Base-by-base conservation (phyloP, 164 flowering plant genomes). In the Magnolia changhungtana region DNA sequence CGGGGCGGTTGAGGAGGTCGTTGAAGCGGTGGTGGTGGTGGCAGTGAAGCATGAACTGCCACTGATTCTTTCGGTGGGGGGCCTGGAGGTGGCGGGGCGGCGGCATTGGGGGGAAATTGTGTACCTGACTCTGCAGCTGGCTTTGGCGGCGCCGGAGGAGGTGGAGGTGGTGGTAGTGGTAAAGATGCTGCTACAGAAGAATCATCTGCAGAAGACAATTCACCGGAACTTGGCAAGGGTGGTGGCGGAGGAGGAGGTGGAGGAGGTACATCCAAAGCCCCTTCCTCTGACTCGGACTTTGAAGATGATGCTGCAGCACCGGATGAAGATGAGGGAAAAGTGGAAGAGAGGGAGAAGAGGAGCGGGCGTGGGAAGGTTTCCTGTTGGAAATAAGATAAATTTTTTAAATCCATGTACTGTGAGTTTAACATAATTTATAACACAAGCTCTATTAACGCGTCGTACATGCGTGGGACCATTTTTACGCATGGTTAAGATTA, bases 171-270 rank as follows among this genome's bases (percentile, higher is more conserved):
- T 8, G 98, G 96, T 77, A 91, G 80, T 78, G 97, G 92, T 84
- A 91, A 81, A 67, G 95, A 90, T 21, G 83, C 82, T 76, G 97
- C 89, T 64, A 87, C 8, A 23, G 74, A 77, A 74, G 90, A 76
- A 76, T 80, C 90, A 81, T 86, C 91, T 20, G 72, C 85, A 55
- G 87, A 71, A 27, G 80, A 85, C 64, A 76, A 37, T 27, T 85
- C 85, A 79, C 84, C 84, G 73, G 85, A n/a, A 76, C 82, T 82
- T 51, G 97, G 92, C 84, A 90, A 71, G 31, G 97, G 97, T 8
- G 76, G 80, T 69, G 92, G 93, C 0, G 91, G 98, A n/a, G 92
- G 97, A 16, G 96, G 97, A n/a, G 94, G 96, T 63, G 91, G 90
- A 20, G 90, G 92, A 52, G 89, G 87, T 49, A 74, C 86, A 71